Conservation (phyloP, 2,329 filamentous ascomycete species). For the Claviceps fusiformis region DNA sequence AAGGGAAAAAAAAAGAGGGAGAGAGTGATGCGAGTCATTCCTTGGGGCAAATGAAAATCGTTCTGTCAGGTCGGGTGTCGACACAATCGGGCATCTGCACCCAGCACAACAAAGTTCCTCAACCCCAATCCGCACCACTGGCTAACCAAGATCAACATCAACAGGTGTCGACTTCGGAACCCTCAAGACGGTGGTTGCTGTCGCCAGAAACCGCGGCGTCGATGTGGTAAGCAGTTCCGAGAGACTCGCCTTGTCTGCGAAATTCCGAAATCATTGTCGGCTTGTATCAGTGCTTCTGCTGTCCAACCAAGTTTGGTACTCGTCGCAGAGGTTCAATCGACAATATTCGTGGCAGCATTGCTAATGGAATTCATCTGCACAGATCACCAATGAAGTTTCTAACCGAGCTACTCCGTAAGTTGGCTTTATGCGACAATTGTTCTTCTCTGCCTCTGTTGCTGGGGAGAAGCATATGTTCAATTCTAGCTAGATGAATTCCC, state of each 20-base stretch:
- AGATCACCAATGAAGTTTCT: constrained; percentile 99
- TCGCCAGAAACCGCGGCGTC: constrained; percentile 95
- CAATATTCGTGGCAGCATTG: not conserved
- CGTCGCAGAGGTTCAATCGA: not conserved
- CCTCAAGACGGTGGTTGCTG: constrained; percentile 92
- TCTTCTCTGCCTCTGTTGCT: not conserved
- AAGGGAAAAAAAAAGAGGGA: not conserved
- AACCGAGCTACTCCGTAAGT: constrained; percentile 96
- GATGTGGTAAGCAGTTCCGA: constrained; percentile 68
- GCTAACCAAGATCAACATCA: constrained; percentile 5
- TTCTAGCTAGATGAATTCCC: not conserved
- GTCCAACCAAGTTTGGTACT: not conserved
- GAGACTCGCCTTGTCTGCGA: not conserved
- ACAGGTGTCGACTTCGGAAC: constrained; percentile 86
- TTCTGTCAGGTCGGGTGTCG: not conserved
- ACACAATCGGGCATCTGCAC: not conserved
- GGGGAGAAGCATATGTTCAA: not conserved
- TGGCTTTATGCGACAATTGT: constrained; percentile 7
- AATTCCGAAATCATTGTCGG: not conserved
- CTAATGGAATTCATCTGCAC: constrained; percentile 7
- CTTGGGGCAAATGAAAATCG: not conserved
- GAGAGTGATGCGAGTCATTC: no score
- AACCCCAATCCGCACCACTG: not conserved
- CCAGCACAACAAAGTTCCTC: not conserved
- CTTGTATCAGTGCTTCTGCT: not conserved